Conservation (phyloP, 768 basidiomycete genomes). For the Pilatotrama ljubarskyi region DNA sequence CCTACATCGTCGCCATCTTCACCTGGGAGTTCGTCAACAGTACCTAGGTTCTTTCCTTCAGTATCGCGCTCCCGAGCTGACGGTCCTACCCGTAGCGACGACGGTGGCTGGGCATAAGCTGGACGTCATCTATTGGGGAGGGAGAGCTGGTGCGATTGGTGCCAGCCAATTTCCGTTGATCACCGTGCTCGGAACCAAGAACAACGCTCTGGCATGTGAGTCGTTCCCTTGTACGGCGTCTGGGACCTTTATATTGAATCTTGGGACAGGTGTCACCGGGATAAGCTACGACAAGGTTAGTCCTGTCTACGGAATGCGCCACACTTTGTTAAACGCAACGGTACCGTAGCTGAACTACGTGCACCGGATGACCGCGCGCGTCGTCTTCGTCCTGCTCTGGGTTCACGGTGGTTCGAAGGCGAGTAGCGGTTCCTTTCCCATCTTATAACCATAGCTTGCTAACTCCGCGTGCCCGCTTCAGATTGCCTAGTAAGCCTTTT, state of each 20-base stretch:
- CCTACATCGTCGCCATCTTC: slow-evolving; percentile 36
- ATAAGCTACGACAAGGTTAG: slow-evolving; percentile 49
- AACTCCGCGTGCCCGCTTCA: neutral
- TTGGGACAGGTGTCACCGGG: slow-evolving; percentile 52
- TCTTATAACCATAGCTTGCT: neutral
- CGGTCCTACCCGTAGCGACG: slow-evolving; percentile 23
- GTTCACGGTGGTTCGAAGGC: slow-evolving; percentile 49
- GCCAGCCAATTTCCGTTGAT: slow-evolving; percentile 54
- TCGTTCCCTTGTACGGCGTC: too few species aligned
- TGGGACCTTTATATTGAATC: too few species aligned
- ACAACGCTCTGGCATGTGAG: slow-evolving; percentile 52
- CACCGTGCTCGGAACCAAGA: slow-evolving; percentile 59
- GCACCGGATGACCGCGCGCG: slow-evolving; percentile 52
- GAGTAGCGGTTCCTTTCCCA: slow-evolving; percentile 9
- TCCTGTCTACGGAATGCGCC: slow-evolving; percentile 30
- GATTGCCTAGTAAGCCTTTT: slow-evolving; percentile 2
- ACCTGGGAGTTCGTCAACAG: slow-evolving; percentile 31
- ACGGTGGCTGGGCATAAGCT: slow-evolving; percentile 24
- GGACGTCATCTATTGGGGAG: slow-evolving; percentile 27
- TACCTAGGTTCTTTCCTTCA: neutral
- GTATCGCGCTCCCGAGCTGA: neutral
- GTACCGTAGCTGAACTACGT: slow-evolving; percentile 37
- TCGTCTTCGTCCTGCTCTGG: slow-evolving; percentile 47
- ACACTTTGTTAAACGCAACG: neutral
- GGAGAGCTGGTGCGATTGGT: slow-evolving; percentile 46